A percentile compares a stretch with the other conserved stretches of the same genome.
phyloP scores from a whole-genome alignment of 192 early-diverging fungal species.

The Spizellomyces sp. region DNA sequence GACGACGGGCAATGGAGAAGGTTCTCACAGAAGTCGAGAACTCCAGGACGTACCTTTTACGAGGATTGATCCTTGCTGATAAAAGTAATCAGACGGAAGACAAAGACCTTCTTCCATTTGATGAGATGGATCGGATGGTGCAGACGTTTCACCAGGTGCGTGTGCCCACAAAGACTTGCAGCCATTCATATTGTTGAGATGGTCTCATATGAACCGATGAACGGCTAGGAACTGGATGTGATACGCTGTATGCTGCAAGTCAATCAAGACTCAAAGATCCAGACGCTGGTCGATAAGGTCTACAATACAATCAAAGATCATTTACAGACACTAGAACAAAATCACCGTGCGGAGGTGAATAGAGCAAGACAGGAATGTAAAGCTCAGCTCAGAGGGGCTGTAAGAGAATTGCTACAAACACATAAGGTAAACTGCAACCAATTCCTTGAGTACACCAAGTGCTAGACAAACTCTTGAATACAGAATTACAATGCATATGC shows the following conservation, averaged over 20 bases:
- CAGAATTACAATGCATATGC: slow-evolving; percentile 17
- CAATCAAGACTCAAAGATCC: slow-evolving; percentile 7
- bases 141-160: not conserved
- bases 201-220: too few species aligned
- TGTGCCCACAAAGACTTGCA: not conserved
- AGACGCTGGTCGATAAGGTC: not conserved
- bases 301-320: not conserved
- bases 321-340: slow-evolving; percentile 5
- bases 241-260: slow-evolving; percentile 23
- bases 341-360: not conserved
- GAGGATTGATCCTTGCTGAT: not conserved
- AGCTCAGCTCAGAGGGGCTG: slow-evolving; percentile 21
- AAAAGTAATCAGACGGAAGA: slow-evolving; percentile 19
- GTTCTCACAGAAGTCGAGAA: slow-evolving; percentile 10
- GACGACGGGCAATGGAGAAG: not conserved
- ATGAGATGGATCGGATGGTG: slow-evolving; percentile 6
- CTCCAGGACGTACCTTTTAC: not conserved
- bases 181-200: too few species aligned
- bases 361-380: slow-evolving; percentile 10
- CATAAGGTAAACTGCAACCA: not conserved
- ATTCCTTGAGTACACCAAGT: too few species aligned
- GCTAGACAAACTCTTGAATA: not conserved
- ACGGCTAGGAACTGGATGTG: slow-evolving; percentile 16
- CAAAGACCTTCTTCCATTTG: slow-evolving; percentile 3
- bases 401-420: not conserved